Evolutionary conservation across 2,329 filamentous ascomycete genomes (phyloP), one percentile per base, ranked within the genome.

Genomic region (Aspergillus novoparasiticus): DNA sequence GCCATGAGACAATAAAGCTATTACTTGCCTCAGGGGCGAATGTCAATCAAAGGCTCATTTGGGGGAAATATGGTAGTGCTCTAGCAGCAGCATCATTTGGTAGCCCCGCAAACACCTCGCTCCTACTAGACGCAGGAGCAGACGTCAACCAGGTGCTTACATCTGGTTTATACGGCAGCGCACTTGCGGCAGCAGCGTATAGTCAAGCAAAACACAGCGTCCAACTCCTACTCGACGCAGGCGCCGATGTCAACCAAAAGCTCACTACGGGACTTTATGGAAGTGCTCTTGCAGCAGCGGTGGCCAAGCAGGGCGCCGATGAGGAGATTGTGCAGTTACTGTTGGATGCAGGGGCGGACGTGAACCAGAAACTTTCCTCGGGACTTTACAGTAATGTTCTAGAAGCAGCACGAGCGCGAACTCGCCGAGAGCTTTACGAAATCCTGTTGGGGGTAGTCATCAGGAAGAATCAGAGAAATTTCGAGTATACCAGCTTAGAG

Each of bases 301-400:
- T 46, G 9, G 43, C 43, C 10, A 46, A 46, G n/a, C n/a, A 23
- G 10, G 21, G 43, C 11, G 43, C 43, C 10, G n/a, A 46, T 46
- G 8, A 46, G 43, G 21, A 46, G 21, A 50, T 48, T 2, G 34
- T 41, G 21, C 41, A 41, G 28, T 11, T 32, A 55, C 30, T 61
- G 23, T 41, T 61, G 53, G 32, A 57, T 23, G 39, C 53, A 26
- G 54, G 59, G 16, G 41, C 32, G 23, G 41, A 57, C 23, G 43
- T 46, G n/a, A 46, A 46, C 5, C 43, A 46, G n/a, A 46, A 46
- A 6, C 43, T 46, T 46, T 11, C 43, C 21, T 46, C 43, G n/a
- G 43, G 43, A 14, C 43, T 46, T 16, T 46, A 46, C n/a, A 14
- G 43, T 23, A 46, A 23, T 46, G n/a, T 46, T 23, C 43, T 46